Evolutionary conservation across 805 yeast species (phyloP), one percentile per base, ranked within the genome.

Genomic region (Candida chauliodis): DNA sequence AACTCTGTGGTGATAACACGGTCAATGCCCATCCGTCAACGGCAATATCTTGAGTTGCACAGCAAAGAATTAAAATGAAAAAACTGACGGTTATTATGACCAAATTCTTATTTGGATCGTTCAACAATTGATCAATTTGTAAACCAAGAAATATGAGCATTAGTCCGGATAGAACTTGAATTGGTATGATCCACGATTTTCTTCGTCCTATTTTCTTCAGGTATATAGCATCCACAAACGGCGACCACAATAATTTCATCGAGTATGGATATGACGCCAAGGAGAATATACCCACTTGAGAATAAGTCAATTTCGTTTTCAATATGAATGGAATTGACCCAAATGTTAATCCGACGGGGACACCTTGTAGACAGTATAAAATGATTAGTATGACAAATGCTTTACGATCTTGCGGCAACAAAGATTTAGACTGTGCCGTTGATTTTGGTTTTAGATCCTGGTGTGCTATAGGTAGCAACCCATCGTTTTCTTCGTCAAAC

Each of bases 11-110:
- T 13, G 90, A 79, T 37, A 93, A 68, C 27, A 91, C 79, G 1
- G 96, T 93, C 53, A 93, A 66, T 0, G 98, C 97, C 99, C 99
- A 93, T 8, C 99, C 98, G 63, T 93, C 99, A 16, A 93, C 99
- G 0, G 99, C 98, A 40, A 93, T 93, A 57, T 93, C 99, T 60
- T 93, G 99, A 0, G 99, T 91, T 1, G 98, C 97, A 64, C 97
- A 90, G 43, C 90, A 70, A 41, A 91, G 76, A 22, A 93, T 93
- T 42, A 93, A 66, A 16, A 78, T 47, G 51, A 90, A 85, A 61
- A 93, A 93, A 40, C 78, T 71, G 35, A 68, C 49, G 0, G 98
- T 87, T 44, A 93, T 75, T 2, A 61, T 55, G 10, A 63, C 52
- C 42, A 88, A 63, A 47, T 80, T 68, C 20, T 58, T 49, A 22